phyloP scores from a whole-genome alignment of 1,284 basidiomycete species.

The Sporisorium iseilematis-ciliati region DNA sequence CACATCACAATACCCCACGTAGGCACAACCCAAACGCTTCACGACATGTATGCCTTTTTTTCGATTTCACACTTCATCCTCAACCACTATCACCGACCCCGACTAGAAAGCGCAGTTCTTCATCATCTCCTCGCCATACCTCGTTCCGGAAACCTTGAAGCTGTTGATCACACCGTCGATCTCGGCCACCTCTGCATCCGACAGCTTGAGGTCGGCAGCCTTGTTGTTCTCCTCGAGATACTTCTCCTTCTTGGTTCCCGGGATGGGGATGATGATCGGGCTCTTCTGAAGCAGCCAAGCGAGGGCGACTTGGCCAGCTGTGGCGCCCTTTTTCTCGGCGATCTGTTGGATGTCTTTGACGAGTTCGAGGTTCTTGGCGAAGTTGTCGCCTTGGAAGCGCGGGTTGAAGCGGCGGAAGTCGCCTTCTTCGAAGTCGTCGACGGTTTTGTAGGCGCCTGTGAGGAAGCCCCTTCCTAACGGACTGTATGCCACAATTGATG shows the following conservation, averaged over 20 bases:
- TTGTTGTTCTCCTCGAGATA: slow-evolving; percentile 52
- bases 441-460: slow-evolving; percentile 45
- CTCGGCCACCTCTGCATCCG: slow-evolving; percentile 40
- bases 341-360: slow-evolving; percentile 50
- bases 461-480: slow-evolving; percentile 56
- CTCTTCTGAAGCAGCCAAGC: slow-evolving; percentile 48
- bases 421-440: slow-evolving; percentile 41
- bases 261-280: slow-evolving; percentile 46
- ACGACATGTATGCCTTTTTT: too few relatives aligned
- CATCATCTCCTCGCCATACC: slow-evolving; percentile 39
- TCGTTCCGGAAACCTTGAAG: slow-evolving; percentile 50
- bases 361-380: slow-evolving; percentile 53
- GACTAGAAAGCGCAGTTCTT: slow-evolving; percentile 34
- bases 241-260: slow-evolving; percentile 51
- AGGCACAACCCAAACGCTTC: too few relatives aligned
- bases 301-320: slow-evolving; percentile 57
- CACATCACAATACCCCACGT: too few relatives aligned
- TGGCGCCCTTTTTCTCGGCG: slow-evolving; percentile 50
- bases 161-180: slow-evolving; percentile 53
- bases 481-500: slow-evolving; percentile 51
- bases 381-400: slow-evolving; percentile 54
- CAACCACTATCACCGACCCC: too few relatives aligned
- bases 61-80: too few relatives aligned
- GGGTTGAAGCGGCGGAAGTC: slow-evolving; percentile 56
- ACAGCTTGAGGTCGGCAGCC: slow-evolving; percentile 41